Conservation (phyloP, 2,329 filamentous ascomycete species). For the Colletotrichum theobromicola region DNA sequence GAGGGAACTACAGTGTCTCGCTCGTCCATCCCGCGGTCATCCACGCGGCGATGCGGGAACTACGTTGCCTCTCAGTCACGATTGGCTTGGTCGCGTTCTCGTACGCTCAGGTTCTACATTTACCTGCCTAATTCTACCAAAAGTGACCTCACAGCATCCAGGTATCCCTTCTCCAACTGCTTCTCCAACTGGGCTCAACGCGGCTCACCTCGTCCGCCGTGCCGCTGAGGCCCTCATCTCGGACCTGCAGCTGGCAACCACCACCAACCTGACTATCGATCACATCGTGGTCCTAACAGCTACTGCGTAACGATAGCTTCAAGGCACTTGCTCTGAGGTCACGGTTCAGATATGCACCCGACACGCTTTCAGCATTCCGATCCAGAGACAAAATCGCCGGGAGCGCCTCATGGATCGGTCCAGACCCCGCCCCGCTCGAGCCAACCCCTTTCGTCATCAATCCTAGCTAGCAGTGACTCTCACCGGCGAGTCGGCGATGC, state of each 20-base stretch:
- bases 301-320: background rate
- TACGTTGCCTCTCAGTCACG: background rate
- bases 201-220: background rate
- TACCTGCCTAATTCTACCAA: background rate
- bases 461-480: background rate
- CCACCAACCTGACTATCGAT: background rate
- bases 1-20: background rate
- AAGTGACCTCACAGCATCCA: background rate
- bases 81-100: background rate
- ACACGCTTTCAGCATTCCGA: background rate
- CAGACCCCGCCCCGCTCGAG: background rate
- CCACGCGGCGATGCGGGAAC: background rate
- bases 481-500: background rate
- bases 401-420: background rate
- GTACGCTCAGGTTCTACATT: background rate
- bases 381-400: background rate
- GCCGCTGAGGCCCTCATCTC: background rate
- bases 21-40: background rate
- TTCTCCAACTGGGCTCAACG: background rate
- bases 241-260: background rate
- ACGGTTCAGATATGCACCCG: background rate
- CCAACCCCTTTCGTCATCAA: slow-evolving; percentile 3
- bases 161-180: background rate
- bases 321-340: background rate
- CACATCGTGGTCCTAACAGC: background rate